A percentile compares a stretch with the other conserved stretches of the same genome.
Conservation (phyloP, 176 grass and related monocot genomes). For the Triticum dicoccoides region DNA sequence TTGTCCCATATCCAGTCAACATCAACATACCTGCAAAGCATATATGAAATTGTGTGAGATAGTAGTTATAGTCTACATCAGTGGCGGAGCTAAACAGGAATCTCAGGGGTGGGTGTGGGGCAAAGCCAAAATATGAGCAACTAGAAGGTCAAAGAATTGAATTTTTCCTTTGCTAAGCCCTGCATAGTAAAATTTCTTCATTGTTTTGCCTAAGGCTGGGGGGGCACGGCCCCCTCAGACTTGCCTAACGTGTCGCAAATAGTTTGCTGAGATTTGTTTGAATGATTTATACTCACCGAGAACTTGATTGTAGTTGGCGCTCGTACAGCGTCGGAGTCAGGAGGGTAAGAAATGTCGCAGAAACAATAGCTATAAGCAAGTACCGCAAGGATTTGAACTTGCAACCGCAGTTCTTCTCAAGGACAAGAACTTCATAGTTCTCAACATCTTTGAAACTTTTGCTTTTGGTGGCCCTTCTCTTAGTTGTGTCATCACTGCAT, state of each 20-base stretch:
- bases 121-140: too few species aligned
- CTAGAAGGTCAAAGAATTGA: too few species aligned
- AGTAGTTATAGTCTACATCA: background rate
- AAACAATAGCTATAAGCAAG: slow-evolving; percentile 65
- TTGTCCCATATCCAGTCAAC: slow-evolving; percentile 81
- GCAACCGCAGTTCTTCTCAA: slow-evolving; percentile 60
- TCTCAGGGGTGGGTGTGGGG: too few species aligned
- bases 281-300: slow-evolving; percentile 40
- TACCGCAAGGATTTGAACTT: slow-evolving; percentile 76
- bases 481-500: slow-evolving; percentile 61
- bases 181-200: too few species aligned
- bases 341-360: slow-evolving; percentile 67
- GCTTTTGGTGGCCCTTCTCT: slow-evolving; percentile 58
- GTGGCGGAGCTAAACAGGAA: too few species aligned
- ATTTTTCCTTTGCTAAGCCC: too few species aligned
- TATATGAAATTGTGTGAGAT: background rate
- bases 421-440: slow-evolving; percentile 63
- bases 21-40: slow-evolving; percentile 68
- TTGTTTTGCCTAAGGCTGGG: too few species aligned
- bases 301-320: slow-evolving; percentile 48
- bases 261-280: background rate
- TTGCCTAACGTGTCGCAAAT: background rate
- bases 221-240: too few species aligned
- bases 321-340: slow-evolving; percentile 65
- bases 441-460: slow-evolving; percentile 72